Conservation (phyloP, 2,329 filamentous ascomycete genomes). For the Talaromyces sp. region DNA sequence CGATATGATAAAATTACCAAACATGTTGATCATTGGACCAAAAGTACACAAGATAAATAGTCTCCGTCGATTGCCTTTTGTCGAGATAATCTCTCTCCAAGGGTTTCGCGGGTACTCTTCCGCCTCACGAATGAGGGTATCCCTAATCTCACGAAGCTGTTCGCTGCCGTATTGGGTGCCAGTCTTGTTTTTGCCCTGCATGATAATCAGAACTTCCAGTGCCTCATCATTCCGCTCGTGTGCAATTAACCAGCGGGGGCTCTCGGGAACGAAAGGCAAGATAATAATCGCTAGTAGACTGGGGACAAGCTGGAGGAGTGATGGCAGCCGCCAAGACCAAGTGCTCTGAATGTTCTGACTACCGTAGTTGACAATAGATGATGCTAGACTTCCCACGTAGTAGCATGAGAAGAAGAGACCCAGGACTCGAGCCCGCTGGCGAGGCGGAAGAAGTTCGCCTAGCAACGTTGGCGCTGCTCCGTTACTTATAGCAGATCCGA, state of each 20-base stretch:
- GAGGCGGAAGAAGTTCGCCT: background rate
- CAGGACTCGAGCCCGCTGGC: background rate
- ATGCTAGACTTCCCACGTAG: background rate
- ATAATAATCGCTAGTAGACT: constrained; percentile 7
- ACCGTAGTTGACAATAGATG: background rate
- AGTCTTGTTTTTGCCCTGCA: background rate
- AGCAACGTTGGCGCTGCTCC: background rate
- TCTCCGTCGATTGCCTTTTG: constrained; percentile 55
- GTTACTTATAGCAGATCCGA: background rate
- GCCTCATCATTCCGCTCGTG: background rate
- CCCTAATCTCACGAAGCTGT: background rate
- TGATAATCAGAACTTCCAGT: background rate
- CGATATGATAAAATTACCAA: background rate
- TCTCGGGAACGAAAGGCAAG: constrained; percentile 55
- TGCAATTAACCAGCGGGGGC: constrained; percentile 62
- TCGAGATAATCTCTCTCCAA: constrained; percentile 60
- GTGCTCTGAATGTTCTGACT: constrained; percentile 16
- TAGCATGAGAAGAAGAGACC: background rate
- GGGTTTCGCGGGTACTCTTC: constrained; percentile 49
- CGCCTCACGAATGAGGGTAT: constrained; percentile 34
- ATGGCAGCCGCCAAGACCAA: constrained; percentile 29
- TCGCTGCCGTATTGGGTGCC: background rate
- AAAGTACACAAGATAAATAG: background rate
- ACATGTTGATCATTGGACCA: background rate
- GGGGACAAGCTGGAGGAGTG: constrained; percentile 16